Percentiles rank a stretch among this genome's conserved stretches.
phyloP scores from a whole-genome alignment of 495 filamentous ascomycete genomes.

The Hyaloscypha variabilis region DNA sequence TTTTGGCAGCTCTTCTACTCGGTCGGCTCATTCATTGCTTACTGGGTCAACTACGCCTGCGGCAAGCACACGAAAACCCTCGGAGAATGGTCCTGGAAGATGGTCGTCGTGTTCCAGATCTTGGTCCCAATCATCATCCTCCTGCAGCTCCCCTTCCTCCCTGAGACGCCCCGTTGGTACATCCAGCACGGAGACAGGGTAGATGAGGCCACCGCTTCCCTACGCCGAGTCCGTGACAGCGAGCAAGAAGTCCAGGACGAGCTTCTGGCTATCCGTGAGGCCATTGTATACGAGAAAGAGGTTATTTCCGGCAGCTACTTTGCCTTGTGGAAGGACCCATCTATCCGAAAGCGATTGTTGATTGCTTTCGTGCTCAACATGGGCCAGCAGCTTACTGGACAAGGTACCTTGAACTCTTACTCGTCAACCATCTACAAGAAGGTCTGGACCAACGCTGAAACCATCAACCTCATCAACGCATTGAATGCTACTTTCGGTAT shows the following conservation, averaged over 20 bases:
- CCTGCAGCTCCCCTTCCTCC: slow-evolving; percentile 72
- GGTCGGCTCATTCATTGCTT: slow-evolving; percentile 78
- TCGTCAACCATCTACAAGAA: slow-evolving; percentile 66
- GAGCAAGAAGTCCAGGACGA: slow-evolving; percentile 71
- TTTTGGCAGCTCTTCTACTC: slow-evolving; percentile 81
- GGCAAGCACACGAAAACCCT: slow-evolving; percentile 55
- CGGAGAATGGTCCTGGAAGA: slow-evolving; percentile 64
- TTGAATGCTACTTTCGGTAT: slow-evolving; percentile 80
- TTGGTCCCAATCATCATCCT: slow-evolving; percentile 60
- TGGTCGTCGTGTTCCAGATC: slow-evolving; percentile 63
- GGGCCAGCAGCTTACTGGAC: slow-evolving; percentile 70
- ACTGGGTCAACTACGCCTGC: slow-evolving; percentile 73
- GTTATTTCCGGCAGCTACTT: slow-evolving; percentile 67
- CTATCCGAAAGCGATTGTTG: slow-evolving; percentile 71
- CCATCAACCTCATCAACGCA: slow-evolving; percentile 53
- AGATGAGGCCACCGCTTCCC: slow-evolving; percentile 62
- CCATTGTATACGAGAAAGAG: slow-evolving; percentile 76
- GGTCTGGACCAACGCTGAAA: slow-evolving; percentile 51
- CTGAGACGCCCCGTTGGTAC: slow-evolving; percentile 79
- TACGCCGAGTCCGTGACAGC: slow-evolving; percentile 59
- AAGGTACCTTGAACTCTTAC: slow-evolving; percentile 56
- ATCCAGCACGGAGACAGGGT: slow-evolving; percentile 69
- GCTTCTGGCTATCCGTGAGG: slow-evolving; percentile 78
- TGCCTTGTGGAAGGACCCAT: slow-evolving; percentile 68
- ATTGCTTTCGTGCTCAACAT: slow-evolving; percentile 69